These are phyloP conservation scores for Xylaria sp. DNA, from an alignment of 2,329 filamentous ascomycete genomes.

Conservation along the genomic window DNA sequence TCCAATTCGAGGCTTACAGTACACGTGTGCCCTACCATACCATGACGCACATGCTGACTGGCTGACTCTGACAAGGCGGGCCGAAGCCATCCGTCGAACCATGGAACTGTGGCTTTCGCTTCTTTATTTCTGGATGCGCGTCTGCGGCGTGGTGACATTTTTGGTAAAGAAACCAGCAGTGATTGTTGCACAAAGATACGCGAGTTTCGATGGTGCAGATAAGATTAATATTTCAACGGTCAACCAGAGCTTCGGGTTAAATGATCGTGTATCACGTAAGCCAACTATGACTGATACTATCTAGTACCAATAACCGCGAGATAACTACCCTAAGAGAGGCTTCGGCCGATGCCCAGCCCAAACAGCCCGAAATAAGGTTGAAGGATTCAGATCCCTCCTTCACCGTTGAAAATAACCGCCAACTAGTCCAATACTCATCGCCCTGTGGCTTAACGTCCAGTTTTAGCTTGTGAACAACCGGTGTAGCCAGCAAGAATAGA, in stretches of 20 bases:
- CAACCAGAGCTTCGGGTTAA: constrained; percentile 5
- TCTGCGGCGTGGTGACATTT: background rate
- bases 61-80: background rate
- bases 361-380: constrained; percentile 19
- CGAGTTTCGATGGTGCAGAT: constrained; percentile 9
- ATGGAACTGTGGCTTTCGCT: background rate
- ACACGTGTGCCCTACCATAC: background rate
- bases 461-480: constrained; percentile 4
- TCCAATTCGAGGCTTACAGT: background rate
- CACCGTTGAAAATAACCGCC: constrained; percentile 8
- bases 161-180: background rate
- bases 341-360: constrained; percentile 8
- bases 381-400: constrained; percentile 26
- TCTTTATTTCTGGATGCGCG: background rate
- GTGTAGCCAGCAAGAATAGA: constrained; percentile 1
- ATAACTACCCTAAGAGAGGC: background rate
- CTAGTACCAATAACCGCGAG: constrained; percentile 3
- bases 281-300: constrained; percentile 12
- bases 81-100: background rate
- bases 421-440: constrained; percentile 6
- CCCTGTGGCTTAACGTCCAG: background rate
- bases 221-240: background rate
- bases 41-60: too few species aligned
- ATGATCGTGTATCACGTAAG: background rate
- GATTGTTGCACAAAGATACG: background rate